These are phyloP conservation scores for Delphinella strobiligena DNA, from an alignment of 2,329 filamentous ascomycete species.

Conservation along the genomic window DNA sequence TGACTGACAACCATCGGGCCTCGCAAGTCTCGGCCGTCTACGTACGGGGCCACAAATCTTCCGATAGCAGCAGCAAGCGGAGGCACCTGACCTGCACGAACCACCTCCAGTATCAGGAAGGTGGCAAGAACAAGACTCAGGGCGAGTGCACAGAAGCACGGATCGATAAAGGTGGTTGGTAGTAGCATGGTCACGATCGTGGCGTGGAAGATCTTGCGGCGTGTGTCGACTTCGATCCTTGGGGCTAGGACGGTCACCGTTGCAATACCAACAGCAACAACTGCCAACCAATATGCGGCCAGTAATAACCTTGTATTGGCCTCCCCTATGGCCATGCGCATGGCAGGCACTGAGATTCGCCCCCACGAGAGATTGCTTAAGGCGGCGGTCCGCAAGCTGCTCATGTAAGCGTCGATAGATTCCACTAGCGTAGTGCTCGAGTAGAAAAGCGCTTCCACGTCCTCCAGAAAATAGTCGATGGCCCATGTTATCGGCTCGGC, in stretches of 20 bases:
- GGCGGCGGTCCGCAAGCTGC: constrained; percentile 4
- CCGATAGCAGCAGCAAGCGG: constrained; percentile 79
- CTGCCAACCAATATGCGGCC: constrained; percentile 57
- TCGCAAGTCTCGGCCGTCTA: constrained; percentile 83
- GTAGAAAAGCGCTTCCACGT: constrained; percentile 43
- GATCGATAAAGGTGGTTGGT: constrained; percentile 76
- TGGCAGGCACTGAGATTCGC: constrained; percentile 38
- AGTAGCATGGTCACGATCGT: constrained; percentile 97
- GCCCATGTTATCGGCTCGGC: constrained; percentile 88
- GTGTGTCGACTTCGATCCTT: constrained; percentile 83
- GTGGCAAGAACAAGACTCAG: constrained; percentile 68
- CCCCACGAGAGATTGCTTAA: constrained; percentile 1
- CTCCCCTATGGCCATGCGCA: constrained; percentile 53
- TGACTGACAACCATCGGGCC: constrained; percentile 93
- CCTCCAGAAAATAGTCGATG: constrained; percentile 75
- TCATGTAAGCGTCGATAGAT: constrained; percentile 3
- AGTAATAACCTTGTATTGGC: constrained; percentile 74
- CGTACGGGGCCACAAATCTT: constrained; percentile 79
- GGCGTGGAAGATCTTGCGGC: constrained; percentile 94
- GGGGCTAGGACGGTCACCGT: constrained; percentile 70
- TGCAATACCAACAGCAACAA: constrained; percentile 59
- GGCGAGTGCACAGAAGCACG: constrained; percentile 67
- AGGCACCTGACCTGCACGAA: constrained; percentile 82
- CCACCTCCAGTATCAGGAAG: constrained; percentile 78
- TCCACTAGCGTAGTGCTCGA: constrained; percentile 16